Evolutionary conservation across 2,329 filamentous ascomycete genomes (phyloP), one percentile per base, ranked within the genome.

Genomic region (Phyllosticta ampelicida): DNA sequence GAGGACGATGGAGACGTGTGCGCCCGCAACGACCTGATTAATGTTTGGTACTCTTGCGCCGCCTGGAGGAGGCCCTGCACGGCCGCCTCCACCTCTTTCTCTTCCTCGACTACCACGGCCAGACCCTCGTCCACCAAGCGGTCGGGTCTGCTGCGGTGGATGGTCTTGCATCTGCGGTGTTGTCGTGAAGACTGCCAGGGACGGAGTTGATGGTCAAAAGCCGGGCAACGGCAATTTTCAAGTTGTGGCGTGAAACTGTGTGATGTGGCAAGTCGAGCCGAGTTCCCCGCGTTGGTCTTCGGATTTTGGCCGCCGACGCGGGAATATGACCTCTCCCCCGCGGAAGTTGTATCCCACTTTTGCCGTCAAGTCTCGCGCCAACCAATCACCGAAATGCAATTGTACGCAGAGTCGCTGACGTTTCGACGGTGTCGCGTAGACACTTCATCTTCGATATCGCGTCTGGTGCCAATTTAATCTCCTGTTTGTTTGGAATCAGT

Each of bases 1-100:
- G 29, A 90, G 77, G 1, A 91, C 77, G 58, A 92, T 88, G 53
- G 84, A 86, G 56, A 91, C 88, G 3, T 67, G 62, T 3, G 84
- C 81, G 36, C 86, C 87, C 0, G 79, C 77, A 4, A 80, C 62
- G 28, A 89, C 83, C 62, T 83, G 65, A 29, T 62, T 56, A 16
- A 62, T 64, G 5, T 55, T 67, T 9, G 71, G 71, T 8, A 73
- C 58, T 54, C 26, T 18, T 5, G n/a, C 36, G 56, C 56, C 19
- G 58, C 51, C 10, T 44, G 13, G 36, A 44, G 36, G 36, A 44
- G 13, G 23, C 23, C 23, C 16, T 44, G 36, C 20, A 13, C 57
- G 48, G 13, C 44, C 52, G 48, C 52, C 5, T 6, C 51, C 30
- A 29, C 49, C 50, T 26, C 54, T 29, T 23, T 50, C 58, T 30